Base-by-base conservation (phyloP, 1,284 basidiomycete genomes). In the Cryptococcus depauperatus region DNA sequence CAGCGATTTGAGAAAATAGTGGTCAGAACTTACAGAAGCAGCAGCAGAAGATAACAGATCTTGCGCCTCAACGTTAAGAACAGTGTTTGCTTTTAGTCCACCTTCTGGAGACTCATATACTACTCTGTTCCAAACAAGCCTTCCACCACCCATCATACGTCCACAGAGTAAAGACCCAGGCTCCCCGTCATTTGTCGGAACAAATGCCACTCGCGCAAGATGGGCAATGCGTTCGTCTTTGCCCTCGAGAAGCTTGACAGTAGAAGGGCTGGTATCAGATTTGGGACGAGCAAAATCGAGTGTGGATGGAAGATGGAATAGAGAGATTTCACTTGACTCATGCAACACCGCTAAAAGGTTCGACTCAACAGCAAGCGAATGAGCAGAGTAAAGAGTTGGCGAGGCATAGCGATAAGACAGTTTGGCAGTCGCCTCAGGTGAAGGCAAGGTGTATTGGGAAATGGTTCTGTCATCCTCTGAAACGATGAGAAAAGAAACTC, bases 391-490 rank as follows among this genome's bases (percentile, higher is more conserved):
- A 55, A 85, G 79, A 11, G 66, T 69, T 5, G 66, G 65, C 0
- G 85, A 73, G 6, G 83, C 44, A 79, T 75, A 64, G 71, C 79
- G 50, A 79, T 64, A 79, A 72, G 37, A 67, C 50, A 46, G 72
- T 70, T 43, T 42, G 57, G 70, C 48, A 64, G 70, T 23, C 19
- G 46, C 73, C 68, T 49, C 77, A 55, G 58, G 78, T 81, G 39
- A 82, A 58, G 57, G 80, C n/a, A 66, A 42, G 10, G 64, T 69
- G 50, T 67, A 69, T 50, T 69, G 66, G 4, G 64, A 83, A n/a
- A 86, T 72, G 35, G 83, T 79, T 18, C 85, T 78, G 67, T 89
- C 85, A 25, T 76, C 77, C 57, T 84, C 80, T 5, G 85, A 84
- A 18, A 78, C 76, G 4, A 84, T 83, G 34, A 84, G 69, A 64